A percentile compares a stretch with the other conserved stretches of the same genome.
These are phyloP conservation scores for Hypoxylon fragiforme DNA, from an alignment of 495 filamentous ascomycete genomes.

Conservation along the genomic window DNA sequence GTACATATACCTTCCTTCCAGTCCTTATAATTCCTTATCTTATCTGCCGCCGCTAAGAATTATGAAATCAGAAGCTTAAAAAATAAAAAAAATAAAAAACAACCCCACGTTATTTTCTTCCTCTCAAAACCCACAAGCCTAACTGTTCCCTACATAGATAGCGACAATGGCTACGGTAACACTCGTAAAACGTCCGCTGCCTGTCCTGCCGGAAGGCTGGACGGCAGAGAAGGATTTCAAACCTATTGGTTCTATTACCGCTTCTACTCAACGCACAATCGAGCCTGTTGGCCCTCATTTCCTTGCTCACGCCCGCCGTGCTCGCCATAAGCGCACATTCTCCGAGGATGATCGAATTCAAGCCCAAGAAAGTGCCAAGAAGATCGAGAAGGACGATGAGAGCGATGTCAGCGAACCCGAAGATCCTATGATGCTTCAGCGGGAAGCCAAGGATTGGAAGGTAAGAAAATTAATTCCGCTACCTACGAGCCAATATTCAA, in stretches of 20 bases:
- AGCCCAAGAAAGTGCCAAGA: slow-evolving; percentile 91
- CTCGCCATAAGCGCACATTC: slow-evolving; percentile 95
- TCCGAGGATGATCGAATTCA: slow-evolving; percentile 98
- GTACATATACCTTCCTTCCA: too few relatives aligned
- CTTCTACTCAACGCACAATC: slow-evolving; percentile 76
- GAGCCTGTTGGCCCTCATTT: slow-evolving; percentile 98
- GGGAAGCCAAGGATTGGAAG: slow-evolving; percentile 99
- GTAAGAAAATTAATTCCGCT: slow-evolving; percentile 54
- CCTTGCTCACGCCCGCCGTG: slow-evolving; percentile 92
- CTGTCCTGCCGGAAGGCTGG: slow-evolving; percentile 81
- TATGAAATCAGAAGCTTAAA: not conserved
- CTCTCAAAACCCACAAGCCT: not conserved
- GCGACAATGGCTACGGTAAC: slow-evolving; percentile 47
- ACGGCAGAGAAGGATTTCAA: slow-evolving; percentile 89
- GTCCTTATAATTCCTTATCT: too few relatives aligned
- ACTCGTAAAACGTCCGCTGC: slow-evolving; percentile 60
- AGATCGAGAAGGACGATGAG: slow-evolving; percentile 87
- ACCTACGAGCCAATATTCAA: too few relatives aligned
- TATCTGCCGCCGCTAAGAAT: too few relatives aligned
- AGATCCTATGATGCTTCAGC: slow-evolving; percentile 83
- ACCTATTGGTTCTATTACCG: slow-evolving; percentile 63
- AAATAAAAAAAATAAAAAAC: not conserved
- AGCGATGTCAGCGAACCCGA: slow-evolving; percentile 91
- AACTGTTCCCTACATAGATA: not conserved
- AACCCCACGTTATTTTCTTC: not conserved